Evolutionary conservation across 495 filamentous ascomycete species (phyloP).

Genomic region (Haplographium delicatum): DNA sequence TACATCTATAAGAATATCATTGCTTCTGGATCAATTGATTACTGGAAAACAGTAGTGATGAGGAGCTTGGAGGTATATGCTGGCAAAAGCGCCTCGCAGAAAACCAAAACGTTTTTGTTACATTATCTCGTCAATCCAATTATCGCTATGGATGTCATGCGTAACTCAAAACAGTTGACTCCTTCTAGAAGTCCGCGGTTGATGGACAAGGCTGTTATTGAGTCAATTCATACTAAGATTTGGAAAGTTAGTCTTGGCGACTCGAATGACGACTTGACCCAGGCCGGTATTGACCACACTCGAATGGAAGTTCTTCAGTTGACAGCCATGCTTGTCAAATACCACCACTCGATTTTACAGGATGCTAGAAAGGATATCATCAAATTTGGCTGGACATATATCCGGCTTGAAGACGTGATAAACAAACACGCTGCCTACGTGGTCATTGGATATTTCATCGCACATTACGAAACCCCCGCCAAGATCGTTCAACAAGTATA

Average conservation of each 20-base stretch:
- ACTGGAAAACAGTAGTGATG: slow-evolving; percentile 77
- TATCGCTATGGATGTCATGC: slow-evolving; percentile 92
- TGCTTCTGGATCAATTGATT: slow-evolving; percentile 78
- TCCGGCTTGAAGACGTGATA: slow-evolving; percentile 94
- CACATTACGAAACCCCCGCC: slow-evolving; percentile 89
- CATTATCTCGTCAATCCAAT: slow-evolving; percentile 93
- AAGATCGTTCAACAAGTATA: slow-evolving; percentile 97
- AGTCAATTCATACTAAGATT: slow-evolving; percentile 86
- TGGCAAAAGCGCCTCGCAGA: slow-evolving; percentile 68
- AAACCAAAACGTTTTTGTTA: slow-evolving; percentile 88
- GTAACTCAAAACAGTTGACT: slow-evolving; percentile 47
- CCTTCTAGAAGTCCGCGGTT: slow-evolving; percentile 61
- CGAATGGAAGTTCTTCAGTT: slow-evolving; percentile 94
- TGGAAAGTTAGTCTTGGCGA: slow-evolving; percentile 88
- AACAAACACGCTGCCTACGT: slow-evolving; percentile 99
- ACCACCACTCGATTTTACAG: slow-evolving; percentile 75
- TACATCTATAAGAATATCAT: slow-evolving; percentile 87
- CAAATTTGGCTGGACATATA: slow-evolving; percentile 98
- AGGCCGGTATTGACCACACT: slow-evolving; percentile 89
- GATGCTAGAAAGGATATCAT: slow-evolving; percentile 97
- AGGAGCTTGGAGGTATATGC: slow-evolving; percentile 87
- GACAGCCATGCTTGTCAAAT: slow-evolving; percentile 90
- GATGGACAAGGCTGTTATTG: slow-evolving; percentile 83
- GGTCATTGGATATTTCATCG: slow-evolving; percentile 95
- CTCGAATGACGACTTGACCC: slow-evolving; percentile 75